Percentiles rank a stretch among this genome's conserved stretches.
These are phyloP conservation scores for Debaryomyces castellii DNA, from an alignment of 805 yeast species.

Conservation along the genomic window DNA sequence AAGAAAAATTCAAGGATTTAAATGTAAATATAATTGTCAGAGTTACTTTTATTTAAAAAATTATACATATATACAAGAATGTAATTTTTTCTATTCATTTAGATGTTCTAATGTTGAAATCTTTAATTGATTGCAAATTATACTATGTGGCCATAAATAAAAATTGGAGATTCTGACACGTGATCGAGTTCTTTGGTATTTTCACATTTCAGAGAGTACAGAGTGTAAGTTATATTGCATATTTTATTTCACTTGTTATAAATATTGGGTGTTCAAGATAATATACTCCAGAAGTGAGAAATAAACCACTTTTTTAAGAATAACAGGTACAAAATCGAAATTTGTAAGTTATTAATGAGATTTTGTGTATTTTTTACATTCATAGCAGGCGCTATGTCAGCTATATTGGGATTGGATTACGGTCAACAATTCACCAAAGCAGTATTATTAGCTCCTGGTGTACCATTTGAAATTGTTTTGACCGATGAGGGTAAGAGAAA, in stretches of 20 bases:
- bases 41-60: too few relatives aligned
- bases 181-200: neutral
- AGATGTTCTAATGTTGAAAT: too few relatives aligned
- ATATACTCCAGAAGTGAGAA: neutral
- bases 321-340: neutral
- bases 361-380: slow-evolving; percentile 9
- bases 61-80: too few relatives aligned
- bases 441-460: slow-evolving; percentile 85
- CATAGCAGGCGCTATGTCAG: slow-evolving; percentile 38
- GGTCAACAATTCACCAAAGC: slow-evolving; percentile 90
- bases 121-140: too few relatives aligned
- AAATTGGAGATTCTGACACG: too few relatives aligned
- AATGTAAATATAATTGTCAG: too few relatives aligned
- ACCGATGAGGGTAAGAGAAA: slow-evolving; percentile 92
- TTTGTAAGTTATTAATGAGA: slow-evolving; percentile 4
- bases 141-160: too few relatives aligned
- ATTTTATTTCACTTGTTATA: neutral
- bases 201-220: neutral
- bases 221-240: neutral
- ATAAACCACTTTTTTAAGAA: neutral
- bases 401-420: slow-evolving; percentile 83
- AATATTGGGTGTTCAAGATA: neutral
- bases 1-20: too few relatives aligned
- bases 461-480: slow-evolving; percentile 81
- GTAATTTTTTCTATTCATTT: too few relatives aligned